Conservation (phyloP, 129 eudicot species). For the Flaveria brownii region DNA sequence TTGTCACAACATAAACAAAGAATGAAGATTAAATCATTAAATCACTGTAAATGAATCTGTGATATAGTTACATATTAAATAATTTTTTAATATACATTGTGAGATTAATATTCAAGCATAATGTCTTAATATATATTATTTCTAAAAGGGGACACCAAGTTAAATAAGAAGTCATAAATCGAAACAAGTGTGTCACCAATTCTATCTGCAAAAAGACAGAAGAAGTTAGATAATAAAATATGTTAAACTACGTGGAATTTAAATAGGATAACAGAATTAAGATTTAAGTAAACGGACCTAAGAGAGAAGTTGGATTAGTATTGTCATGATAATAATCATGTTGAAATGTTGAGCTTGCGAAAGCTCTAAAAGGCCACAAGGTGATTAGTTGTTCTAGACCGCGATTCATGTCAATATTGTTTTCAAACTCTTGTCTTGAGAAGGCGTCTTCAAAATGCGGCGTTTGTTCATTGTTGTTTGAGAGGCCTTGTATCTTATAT, state of each 20-base stretch:
- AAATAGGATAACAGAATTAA: background rate
- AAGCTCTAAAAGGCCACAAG: constrained; percentile 58
- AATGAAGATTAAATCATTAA: constrained; percentile 6
- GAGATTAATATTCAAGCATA: constrained; percentile 18
- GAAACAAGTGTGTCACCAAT: constrained; percentile 52
- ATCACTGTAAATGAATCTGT: background rate
- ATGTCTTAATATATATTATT: constrained; percentile 29
- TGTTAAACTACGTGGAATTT: background rate
- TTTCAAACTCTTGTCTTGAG: constrained; percentile 23
- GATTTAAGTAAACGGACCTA: constrained; percentile 37
- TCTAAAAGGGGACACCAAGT: constrained; percentile 37
- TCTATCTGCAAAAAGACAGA: constrained; percentile 36
- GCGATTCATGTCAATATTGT: constrained; percentile 45
- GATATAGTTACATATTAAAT: background rate
- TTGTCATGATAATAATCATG: constrained; percentile 33
- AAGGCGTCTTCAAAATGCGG: constrained; percentile 25
- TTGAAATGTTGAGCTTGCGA: constrained; percentile 38
- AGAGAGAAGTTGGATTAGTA: constrained; percentile 30
- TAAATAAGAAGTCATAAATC: constrained; percentile 34
- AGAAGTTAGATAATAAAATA: constrained; percentile 8
- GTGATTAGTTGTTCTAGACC: constrained; percentile 42
- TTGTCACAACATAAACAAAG: background rate
- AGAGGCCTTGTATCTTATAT: constrained; percentile 49
- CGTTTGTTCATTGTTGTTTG: constrained; percentile 24
- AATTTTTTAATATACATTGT: constrained; percentile 15